Conservation (phyloP, 208 protist genomes). For the Trypanosoma conorhini region DNA sequence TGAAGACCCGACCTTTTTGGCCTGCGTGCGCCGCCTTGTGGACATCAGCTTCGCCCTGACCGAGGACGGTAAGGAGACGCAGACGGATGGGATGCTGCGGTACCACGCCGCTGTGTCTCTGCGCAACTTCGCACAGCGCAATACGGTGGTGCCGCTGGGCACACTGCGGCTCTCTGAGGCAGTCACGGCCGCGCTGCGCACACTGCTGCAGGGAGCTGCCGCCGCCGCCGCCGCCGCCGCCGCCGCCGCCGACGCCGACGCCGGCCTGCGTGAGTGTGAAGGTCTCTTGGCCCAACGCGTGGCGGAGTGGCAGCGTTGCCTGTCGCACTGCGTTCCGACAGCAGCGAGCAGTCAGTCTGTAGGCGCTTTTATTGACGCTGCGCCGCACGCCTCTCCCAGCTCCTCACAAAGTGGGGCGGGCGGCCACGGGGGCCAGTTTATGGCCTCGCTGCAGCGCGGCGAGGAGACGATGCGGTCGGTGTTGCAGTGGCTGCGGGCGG, state of each 20-base stretch:
- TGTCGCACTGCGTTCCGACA: constrained; percentile 1
- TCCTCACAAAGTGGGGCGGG: constrained; percentile 14
- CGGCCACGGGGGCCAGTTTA: constrained; percentile 1
- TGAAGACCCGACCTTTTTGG: constrained; percentile 49
- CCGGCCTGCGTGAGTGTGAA: constrained; percentile 1
- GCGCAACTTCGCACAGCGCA: constrained; percentile 38
- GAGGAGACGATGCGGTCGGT: constrained; percentile 16
- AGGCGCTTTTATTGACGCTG: constrained; percentile 2
- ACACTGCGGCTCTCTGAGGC: constrained; percentile 38
- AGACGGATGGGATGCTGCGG: constrained; percentile 6
- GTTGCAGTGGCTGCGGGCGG: constrained; percentile 18
- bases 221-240: neutral
- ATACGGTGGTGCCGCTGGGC: constrained; percentile 35
- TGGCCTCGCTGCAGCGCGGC: constrained; percentile 11
- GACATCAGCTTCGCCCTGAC: constrained; percentile 35
- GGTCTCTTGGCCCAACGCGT: neutral
- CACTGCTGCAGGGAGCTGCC: constrained; percentile 30
- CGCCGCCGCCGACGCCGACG: neutral
- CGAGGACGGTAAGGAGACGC: neutral
- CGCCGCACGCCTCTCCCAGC: neutral
- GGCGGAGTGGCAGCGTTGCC: constrained; percentile 6
- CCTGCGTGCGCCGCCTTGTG: constrained; percentile 62
- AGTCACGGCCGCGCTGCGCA: constrained; percentile 36
- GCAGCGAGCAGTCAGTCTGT: neutral
- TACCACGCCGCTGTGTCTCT: constrained; percentile 37